Percentiles rank a stretch among this genome's conserved stretches.
phyloP scores from a whole-genome alignment of 1,284 basidiomycete species.

The Leucoagaricus sp. region DNA sequence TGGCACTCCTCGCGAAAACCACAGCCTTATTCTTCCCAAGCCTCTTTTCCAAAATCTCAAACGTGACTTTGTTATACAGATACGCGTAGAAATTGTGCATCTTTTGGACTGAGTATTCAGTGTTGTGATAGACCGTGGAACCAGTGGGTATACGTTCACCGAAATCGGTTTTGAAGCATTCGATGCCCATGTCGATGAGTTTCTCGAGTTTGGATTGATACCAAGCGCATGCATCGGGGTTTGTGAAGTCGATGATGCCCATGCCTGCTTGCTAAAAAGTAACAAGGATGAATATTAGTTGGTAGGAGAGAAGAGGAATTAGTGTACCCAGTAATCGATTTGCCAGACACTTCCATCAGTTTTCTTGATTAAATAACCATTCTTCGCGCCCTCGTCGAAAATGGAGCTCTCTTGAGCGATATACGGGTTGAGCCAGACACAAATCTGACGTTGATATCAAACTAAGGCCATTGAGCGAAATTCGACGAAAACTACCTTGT shows the following conservation, averaged over 20 bases:
- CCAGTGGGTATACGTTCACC: slow-evolving; percentile 60
- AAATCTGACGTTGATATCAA: slow-evolving; percentile 25
- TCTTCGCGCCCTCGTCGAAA: slow-evolving; percentile 54
- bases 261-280: slow-evolving; percentile 60
- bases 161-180: slow-evolving; percentile 64
- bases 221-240: slow-evolving; percentile 57
- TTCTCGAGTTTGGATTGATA: slow-evolving; percentile 51
- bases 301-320: not conserved
- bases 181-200: slow-evolving; percentile 58
- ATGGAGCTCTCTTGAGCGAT: slow-evolving; percentile 56
- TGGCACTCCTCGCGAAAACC: slow-evolving; percentile 57
- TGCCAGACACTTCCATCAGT: slow-evolving; percentile 62
- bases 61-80: slow-evolving; percentile 60
- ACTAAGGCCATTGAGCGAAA: not conserved
- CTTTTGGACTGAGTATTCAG: slow-evolving; percentile 46
- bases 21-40: slow-evolving; percentile 55
- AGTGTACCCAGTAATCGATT: slow-evolving; percentile 37
- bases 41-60: slow-evolving; percentile 47
- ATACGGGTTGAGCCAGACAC: slow-evolving; percentile 50
- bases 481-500: slow-evolving; percentile 25
- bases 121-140: slow-evolving; percentile 52
- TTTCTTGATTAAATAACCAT: slow-evolving; percentile 58
- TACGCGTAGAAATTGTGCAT: slow-evolving; percentile 57
- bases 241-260: slow-evolving; percentile 60
- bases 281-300: slow-evolving; percentile 23